Base-by-base conservation (phyloP, 441 rosid genomes). In the Jatropha multifida region DNA sequence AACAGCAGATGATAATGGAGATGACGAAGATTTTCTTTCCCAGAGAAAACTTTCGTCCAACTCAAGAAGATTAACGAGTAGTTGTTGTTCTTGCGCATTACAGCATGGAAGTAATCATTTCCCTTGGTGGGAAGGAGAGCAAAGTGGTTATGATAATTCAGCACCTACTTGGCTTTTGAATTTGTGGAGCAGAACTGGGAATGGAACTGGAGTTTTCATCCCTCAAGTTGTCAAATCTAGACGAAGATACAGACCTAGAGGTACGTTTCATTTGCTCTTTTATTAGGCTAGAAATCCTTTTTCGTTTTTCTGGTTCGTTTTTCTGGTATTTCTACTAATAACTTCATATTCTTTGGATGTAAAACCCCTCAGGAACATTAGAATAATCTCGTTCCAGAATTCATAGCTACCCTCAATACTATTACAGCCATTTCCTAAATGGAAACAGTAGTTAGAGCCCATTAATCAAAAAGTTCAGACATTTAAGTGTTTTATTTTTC, bases 121-220 rank as follows among this genome's bases (percentile, higher is more conserved):
- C 78, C 71, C 46, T 59, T 79, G 74, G 80, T 73, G 83, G 79
- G 86, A 71, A n/a, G 77, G 51, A 5, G 59, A 71, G 76, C 64
- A 76, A 6, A 13, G 2, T 32, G 10, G 44, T 14, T 17, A 52
- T 55, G 40, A 75, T 62, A 44, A 75, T 62, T 76, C 81, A 2
- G 76, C 72, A 1, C 88, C 88, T 2, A 55, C 77, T n/a, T 80
- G 88, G 86, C 76, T 84, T 18, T 69, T 73, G 20, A 88, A 83
- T 49, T 63, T 79, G 72, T 82, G 90, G 90, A 81, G 80, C 71
- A 81, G 84, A 72, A 81, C 68, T 70, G 72, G 88, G 23, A 77
- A 71, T 69, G 89, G 90, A 75, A 86, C 90, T 2, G 93, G 91
- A 2, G 93, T 89, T 38, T 89, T 88, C 78, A 88, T 89, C 46